These are phyloP conservation scores for Xylaria sp. DNA, from an alignment of 495 filamentous ascomycete genomes.

Conservation along the genomic window DNA sequence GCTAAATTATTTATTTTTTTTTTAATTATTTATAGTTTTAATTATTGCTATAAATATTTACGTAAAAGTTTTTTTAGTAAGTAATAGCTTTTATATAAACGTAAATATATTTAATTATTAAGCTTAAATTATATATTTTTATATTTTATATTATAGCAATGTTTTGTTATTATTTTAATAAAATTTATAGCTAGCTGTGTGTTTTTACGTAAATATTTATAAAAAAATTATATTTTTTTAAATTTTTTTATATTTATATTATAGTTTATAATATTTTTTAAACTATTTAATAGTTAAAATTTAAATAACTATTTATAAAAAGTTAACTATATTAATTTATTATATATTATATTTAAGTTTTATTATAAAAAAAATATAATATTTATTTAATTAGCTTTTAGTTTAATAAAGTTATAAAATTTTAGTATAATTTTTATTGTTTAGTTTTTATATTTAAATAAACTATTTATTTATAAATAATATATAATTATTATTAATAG, in stretches of 20 bases:
- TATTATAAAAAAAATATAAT: neutral
- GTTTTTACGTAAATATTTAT: neutral
- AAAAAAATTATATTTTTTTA: neutral
- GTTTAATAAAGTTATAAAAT: neutral
- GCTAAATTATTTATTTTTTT: too few species aligned
- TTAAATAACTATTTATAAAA: too few species aligned
- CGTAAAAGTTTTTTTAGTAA: neutral
- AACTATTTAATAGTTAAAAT: too few species aligned
- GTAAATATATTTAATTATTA: too few species aligned
- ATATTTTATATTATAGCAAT: neutral
- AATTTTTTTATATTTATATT: neutral
- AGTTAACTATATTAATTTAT: too few species aligned
- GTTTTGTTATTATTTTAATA: neutral
- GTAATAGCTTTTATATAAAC: too few species aligned
- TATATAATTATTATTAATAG: neutral
- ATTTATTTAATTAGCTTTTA: neutral
- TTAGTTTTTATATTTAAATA: conserved; percentile 1
- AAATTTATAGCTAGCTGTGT: neutral
- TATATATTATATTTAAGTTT: too few species aligned
- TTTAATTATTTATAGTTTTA: neutral
- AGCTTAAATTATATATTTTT: neutral
- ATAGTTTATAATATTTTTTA: too few species aligned
- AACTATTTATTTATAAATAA: neutral
- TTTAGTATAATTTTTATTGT: neutral
- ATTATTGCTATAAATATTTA: neutral